phyloP scores from a whole-genome alignment of 345 rosid species.

The Dimocarpus longan region DNA sequence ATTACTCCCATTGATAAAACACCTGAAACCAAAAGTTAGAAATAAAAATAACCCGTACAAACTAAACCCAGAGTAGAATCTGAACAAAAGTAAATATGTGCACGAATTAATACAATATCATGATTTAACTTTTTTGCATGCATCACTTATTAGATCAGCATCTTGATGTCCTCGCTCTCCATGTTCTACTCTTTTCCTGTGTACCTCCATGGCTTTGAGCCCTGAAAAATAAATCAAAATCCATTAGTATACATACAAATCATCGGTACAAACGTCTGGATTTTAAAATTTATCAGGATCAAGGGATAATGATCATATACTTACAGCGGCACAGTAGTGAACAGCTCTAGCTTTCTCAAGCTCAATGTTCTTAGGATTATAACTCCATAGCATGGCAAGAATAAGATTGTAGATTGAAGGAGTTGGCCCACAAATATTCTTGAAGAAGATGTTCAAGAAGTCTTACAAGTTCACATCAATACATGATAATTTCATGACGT shows the following conservation, averaged over 20 bases:
- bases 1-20: too few relatives aligned
- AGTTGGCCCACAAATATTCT: constrained; percentile 63
- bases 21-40: too few relatives aligned
- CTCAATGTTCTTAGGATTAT: constrained; percentile 61
- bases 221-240: constrained; percentile 1
- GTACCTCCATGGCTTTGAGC: constrained; percentile 61
- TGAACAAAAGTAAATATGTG: too few relatives aligned
- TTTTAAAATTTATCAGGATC: background rate
- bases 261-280: background rate
- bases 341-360: constrained; percentile 55
- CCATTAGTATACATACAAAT: too few relatives aligned
- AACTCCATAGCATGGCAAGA: constrained; percentile 80
- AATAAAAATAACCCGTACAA: too few relatives aligned
- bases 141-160: constrained; percentile 28
- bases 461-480: too few relatives aligned
- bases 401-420: constrained; percentile 64
- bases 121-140: too few relatives aligned
- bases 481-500: too few relatives aligned
- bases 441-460: too few relatives aligned
- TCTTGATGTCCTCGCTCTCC: constrained; percentile 54
- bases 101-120: too few relatives aligned
- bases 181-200: constrained; percentile 52
- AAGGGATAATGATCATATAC: background rate
- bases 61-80: too few relatives aligned
- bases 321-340: constrained; percentile 69